phyloP scores from a whole-genome alignment of 2,329 filamentous ascomycete genomes.

The Hypoxylon sp. region DNA sequence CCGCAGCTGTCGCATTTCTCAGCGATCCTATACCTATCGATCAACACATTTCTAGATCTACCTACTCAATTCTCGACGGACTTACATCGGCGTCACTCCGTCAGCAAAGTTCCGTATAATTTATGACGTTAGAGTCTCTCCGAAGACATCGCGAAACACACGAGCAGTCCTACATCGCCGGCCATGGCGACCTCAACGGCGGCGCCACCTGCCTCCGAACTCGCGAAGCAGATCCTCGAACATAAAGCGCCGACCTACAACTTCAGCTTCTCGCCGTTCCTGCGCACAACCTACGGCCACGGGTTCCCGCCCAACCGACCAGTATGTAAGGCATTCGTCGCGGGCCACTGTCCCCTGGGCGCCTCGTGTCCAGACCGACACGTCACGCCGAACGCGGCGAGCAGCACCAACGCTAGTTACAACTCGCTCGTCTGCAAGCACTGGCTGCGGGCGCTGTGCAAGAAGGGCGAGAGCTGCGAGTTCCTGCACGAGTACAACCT shows the following conservation, averaged over 20 bases:
- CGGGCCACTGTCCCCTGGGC: slow-evolving; percentile 89
- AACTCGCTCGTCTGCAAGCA: slow-evolving; percentile 97
- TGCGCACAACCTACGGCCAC: slow-evolving; percentile 86
- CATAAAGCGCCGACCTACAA: slow-evolving; percentile 71
- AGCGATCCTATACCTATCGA: slow-evolving; percentile 2
- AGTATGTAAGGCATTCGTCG: slow-evolving; percentile 86
- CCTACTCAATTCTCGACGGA: neutral
- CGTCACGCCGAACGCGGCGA: slow-evolving; percentile 58
- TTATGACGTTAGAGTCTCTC: neutral
- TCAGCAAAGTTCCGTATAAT: neutral
- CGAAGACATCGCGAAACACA: neutral
- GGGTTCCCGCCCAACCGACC: slow-evolving; percentile 84
- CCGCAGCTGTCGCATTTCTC: slow-evolving; percentile 17
- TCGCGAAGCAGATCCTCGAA: slow-evolving; percentile 67
- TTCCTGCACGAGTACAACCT: slow-evolving; percentile 99
- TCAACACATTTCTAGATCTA: slow-evolving; percentile 3
- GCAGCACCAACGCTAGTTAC: slow-evolving; percentile 66
- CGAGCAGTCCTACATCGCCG: neutral
- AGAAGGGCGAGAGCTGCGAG: slow-evolving; percentile 97
- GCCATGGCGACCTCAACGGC: slow-evolving; percentile 51
- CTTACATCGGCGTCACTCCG: neutral
- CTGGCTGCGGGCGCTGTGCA: slow-evolving; percentile 96
- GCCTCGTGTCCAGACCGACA: slow-evolving; percentile 90
- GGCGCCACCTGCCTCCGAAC: slow-evolving; percentile 50
- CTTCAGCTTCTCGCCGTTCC: slow-evolving; percentile 90